These are phyloP conservation scores for Citrus glauca DNA, from an alignment of 345 rosid species.

Conservation along the genomic window DNA sequence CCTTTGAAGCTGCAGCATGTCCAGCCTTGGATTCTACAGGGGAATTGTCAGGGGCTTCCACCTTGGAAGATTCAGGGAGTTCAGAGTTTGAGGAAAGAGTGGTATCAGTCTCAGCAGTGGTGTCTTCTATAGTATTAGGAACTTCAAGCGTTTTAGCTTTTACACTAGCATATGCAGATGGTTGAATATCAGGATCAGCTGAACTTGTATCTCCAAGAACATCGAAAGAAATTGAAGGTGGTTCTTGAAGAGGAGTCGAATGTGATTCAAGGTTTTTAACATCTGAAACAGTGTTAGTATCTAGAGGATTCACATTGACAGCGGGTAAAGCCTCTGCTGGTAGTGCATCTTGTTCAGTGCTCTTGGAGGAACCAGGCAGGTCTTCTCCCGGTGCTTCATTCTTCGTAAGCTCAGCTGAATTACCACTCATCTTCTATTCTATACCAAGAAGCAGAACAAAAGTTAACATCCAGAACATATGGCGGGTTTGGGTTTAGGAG, in stretches of 20 bases:
- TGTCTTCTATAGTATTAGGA: slow-evolving; percentile 21
- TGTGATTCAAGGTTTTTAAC: slow-evolving; percentile 21
- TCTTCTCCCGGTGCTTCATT: slow-evolving; percentile 7
- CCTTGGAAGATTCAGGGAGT: neutral
- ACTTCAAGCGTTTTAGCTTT: slow-evolving; percentile 22
- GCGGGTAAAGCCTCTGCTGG: slow-evolving; percentile 8
- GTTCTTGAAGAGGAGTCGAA: slow-evolving; percentile 10
- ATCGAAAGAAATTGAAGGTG: slow-evolving; percentile 21
- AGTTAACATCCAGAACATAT: neutral
- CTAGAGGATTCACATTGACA: slow-evolving; percentile 9
- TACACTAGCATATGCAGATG: slow-evolving; percentile 2
- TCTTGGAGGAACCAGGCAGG: neutral
- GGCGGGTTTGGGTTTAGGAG: too few relatives aligned
- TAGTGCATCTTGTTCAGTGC: neutral
- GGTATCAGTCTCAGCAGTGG: slow-evolving; percentile 6
- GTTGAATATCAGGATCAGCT: slow-evolving; percentile 19
- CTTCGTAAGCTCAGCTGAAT: slow-evolving; percentile 17
- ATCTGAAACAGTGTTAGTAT: neutral
- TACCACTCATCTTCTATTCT: slow-evolving; percentile 19
- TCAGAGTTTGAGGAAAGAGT: neutral
- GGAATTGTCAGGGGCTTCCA: neutral
- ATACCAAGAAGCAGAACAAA: neutral
- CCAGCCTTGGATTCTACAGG: neutral
- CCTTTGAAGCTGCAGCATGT: neutral
- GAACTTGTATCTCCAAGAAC: slow-evolving; percentile 18